Percentiles rank a stretch among this genome's conserved stretches.
phyloP scores from a whole-genome alignment of 2,329 filamentous ascomycete species.

The Hymenoscyphus repandus region DNA sequence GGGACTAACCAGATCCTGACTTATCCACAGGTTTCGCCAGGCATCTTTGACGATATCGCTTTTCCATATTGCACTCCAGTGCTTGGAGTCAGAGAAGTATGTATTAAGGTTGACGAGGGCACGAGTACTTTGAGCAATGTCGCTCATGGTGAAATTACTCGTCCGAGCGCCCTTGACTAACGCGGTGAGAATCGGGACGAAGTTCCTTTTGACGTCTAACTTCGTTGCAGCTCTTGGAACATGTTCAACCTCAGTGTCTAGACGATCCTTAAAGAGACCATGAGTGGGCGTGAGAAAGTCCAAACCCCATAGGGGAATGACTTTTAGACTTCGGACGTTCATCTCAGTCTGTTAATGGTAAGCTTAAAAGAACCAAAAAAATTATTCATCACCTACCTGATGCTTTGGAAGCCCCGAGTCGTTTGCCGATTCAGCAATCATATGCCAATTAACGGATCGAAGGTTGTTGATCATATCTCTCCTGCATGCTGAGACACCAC shows the following conservation, averaged over 20 bases:
- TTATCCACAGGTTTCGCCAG: constrained; percentile 30
- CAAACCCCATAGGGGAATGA: constrained; percentile 42
- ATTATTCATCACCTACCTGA: not conserved
- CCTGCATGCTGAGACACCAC: constrained; percentile 36
- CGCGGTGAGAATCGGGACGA: constrained; percentile 45
- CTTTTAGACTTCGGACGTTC: constrained; percentile 41
- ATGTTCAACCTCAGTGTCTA: constrained; percentile 43
- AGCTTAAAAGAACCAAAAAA: constrained; percentile 12
- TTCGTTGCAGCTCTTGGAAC: constrained; percentile 35
- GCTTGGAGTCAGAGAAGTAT: constrained; percentile 35
- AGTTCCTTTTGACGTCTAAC: constrained; percentile 45
- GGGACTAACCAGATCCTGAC: constrained; percentile 6
- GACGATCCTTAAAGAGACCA: constrained; percentile 40
- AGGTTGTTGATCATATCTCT: constrained; percentile 12
- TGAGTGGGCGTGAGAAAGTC: constrained; percentile 42
- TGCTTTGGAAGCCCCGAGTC: constrained; percentile 9
- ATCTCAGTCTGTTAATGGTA: constrained; percentile 35
- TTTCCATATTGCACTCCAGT: constrained; percentile 41
- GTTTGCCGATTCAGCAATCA: constrained; percentile 9
- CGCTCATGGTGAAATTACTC: constrained; percentile 39
- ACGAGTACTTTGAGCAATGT: constrained; percentile 34
- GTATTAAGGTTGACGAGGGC: constrained; percentile 15
- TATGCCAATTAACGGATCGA: constrained; percentile 9
- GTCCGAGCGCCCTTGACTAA: constrained; percentile 44
- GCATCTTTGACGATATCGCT: constrained; percentile 39